Percentiles rank a stretch among this genome's conserved stretches.
phyloP scores from a whole-genome alignment of 2,329 filamentous ascomycete genomes.

The Aspergillus caelatus region DNA sequence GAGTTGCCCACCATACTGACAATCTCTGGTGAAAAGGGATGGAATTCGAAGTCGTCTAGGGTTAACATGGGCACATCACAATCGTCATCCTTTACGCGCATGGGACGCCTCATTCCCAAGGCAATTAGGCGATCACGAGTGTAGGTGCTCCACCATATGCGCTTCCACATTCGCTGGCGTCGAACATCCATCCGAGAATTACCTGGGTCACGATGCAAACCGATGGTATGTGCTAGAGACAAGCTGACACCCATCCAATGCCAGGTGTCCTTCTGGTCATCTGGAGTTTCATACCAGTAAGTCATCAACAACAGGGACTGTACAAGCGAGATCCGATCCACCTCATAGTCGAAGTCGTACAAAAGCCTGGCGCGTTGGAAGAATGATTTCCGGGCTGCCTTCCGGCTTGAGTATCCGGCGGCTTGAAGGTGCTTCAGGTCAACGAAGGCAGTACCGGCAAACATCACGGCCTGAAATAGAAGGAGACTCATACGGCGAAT shows the following conservation, averaged over 20 bases:
- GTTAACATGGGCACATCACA: constrained; percentile 91
- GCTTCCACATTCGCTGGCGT: constrained; percentile 84
- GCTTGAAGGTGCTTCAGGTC: constrained; percentile 75
- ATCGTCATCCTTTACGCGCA: constrained; percentile 88
- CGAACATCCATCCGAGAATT: constrained; percentile 73
- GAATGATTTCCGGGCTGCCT: constrained; percentile 82
- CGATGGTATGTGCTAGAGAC: constrained; percentile 89
- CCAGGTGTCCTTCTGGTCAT: constrained; percentile 97
- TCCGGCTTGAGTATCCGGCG: constrained; percentile 76
- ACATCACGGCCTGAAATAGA: constrained; percentile 93
- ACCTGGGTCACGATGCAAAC: constrained; percentile 82
- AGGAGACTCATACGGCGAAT: constrained; percentile 76
- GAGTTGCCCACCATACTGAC: constrained; percentile 71
- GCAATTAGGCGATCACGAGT: constrained; percentile 93
- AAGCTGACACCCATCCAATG: constrained; percentile 98
- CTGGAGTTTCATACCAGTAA: constrained; percentile 96
- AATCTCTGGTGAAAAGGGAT: constrained; percentile 67
- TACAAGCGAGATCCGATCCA: constrained; percentile 83
- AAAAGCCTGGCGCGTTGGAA: constrained; percentile 87
- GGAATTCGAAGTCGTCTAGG: constrained; percentile 81
- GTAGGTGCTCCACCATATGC: constrained; percentile 98
- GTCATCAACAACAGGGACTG: constrained; percentile 90
- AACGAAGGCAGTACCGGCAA: constrained; percentile 85
- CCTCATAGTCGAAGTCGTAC: constrained; percentile 95
- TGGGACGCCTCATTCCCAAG: constrained; percentile 89